Evolutionary conservation across 108 stramenopile genomes (phyloP).

Genomic region (Skeletonema grethae): DNA sequence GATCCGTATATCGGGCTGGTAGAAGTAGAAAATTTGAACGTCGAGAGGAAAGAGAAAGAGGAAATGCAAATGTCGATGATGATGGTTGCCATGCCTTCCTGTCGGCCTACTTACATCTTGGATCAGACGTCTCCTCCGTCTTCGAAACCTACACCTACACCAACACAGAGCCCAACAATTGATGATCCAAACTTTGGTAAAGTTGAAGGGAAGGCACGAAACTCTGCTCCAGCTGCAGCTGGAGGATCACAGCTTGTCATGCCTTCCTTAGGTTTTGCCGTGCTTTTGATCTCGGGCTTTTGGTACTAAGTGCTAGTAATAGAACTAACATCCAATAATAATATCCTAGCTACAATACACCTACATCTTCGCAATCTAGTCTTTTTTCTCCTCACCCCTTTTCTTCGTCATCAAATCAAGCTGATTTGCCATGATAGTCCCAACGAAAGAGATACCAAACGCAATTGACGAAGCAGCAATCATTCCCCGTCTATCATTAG

Average conservation of each 20-base stretch:
- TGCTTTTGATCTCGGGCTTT: not conserved
- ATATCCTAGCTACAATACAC: no score
- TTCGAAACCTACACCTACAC: no score
- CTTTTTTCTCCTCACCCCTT: not conserved
- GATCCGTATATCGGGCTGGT: no score
- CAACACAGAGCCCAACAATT: no score
- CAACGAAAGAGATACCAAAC: constrained; percentile 56
- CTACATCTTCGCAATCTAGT: not conserved
- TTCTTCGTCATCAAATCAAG: not conserved
- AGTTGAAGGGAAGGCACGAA: no score
- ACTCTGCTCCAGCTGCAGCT: not conserved
- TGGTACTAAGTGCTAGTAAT: not conserved
- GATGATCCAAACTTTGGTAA: no score
- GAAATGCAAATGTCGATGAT: no score
- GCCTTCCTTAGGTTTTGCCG: not conserved
- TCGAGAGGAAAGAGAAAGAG: no score
- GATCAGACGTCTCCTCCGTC: no score
- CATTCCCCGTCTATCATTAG: constrained; percentile 51
- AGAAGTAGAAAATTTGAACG: no score
- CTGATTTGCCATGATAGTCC: constrained; percentile 30
- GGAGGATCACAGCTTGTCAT: not conserved
- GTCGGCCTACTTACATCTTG: no score
- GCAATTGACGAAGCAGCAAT: constrained; percentile 38
- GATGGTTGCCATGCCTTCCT: no score
- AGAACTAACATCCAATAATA: not conserved